Base-by-base conservation (phyloP, 2,329 filamentous ascomycete genomes). In the Fusarium nanum region DNA sequence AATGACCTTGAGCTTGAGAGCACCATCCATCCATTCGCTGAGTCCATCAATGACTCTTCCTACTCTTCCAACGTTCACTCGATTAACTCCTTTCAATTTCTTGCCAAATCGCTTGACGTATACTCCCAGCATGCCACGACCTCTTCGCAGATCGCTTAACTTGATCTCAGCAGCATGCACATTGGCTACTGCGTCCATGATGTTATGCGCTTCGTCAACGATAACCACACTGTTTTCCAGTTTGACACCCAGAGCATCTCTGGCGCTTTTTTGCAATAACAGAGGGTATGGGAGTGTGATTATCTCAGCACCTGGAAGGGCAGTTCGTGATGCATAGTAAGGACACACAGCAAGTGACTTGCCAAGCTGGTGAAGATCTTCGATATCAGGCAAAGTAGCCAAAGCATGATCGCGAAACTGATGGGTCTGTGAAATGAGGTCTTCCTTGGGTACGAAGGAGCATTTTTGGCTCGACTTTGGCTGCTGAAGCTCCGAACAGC, bases 201-300 rank as follows among this genome's bases (percentile, higher is more conserved):
- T 88, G 76, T 99, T 99, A 78, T 99, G 96, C 0, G 96, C 96
- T 82, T 99, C 96, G 73, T 99, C 96, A 49, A 99, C 93, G 27
- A 99, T 92, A n/a, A 99, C 90, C 1, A 99, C 85, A 75, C 97
- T 96, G 7, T 90, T 89, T 73, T 97, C 94, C 11, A 99, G 81
- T 25, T 92, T 95, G 45, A 99, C 89, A 0, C 92, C 91, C 1
- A 99, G 85, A 0, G 96, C 94, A 65, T 98, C 94, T 50, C 96
- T 86, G 1, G 96, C 94, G 6, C 90, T 92, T 74, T 91, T 92
- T 76, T 98, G 96, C 5, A 99, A 83, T 0, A 99, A 85, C 9
- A 99, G 81, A 3, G 95, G 95, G 77, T 99, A 99, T 0, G 96
- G 96, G 20, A 99, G 83, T 0, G 95, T 97, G 27, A 99, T 87